Conservation (phyloP, 257 asterid species). For the Solanum rostratum region DNA sequence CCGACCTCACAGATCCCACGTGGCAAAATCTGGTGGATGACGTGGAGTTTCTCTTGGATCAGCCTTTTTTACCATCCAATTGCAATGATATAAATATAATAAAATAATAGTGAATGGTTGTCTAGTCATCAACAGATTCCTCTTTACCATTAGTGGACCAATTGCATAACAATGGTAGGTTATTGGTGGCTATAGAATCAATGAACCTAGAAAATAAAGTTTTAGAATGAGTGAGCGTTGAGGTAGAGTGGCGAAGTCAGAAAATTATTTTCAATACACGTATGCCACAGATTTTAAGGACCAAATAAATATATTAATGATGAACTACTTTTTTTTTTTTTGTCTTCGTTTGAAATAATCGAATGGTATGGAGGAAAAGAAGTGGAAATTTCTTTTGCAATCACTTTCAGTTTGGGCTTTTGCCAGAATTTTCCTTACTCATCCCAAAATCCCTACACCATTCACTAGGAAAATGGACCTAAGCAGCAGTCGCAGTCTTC, state of each 20-base stretch:
- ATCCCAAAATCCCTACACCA: background rate
- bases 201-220: background rate
- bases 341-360: background rate
- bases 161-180: background rate
- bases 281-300: background rate
- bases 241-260: too few species aligned
- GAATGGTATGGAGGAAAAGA: background rate
- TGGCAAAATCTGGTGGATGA: constrained; percentile 1
- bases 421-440: background rate
- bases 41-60: constrained; percentile 10
- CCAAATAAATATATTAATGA: background rate
- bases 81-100: background rate
- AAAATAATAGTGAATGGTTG: background rate
- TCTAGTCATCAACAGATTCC: background rate
- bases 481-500: background rate
- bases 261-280: too few species aligned
- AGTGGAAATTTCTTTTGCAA: background rate
- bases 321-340: background rate
- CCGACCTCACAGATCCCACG: constrained; percentile 16
- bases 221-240: background rate
- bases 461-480: background rate
- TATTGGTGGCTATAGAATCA: background rate
- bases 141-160: background rate
- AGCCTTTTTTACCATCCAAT: background rate
- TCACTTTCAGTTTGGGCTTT: background rate